Base-by-base conservation (phyloP, 2,329 filamentous ascomycete species). In the Aspergillus ochraceoroseus region DNA sequence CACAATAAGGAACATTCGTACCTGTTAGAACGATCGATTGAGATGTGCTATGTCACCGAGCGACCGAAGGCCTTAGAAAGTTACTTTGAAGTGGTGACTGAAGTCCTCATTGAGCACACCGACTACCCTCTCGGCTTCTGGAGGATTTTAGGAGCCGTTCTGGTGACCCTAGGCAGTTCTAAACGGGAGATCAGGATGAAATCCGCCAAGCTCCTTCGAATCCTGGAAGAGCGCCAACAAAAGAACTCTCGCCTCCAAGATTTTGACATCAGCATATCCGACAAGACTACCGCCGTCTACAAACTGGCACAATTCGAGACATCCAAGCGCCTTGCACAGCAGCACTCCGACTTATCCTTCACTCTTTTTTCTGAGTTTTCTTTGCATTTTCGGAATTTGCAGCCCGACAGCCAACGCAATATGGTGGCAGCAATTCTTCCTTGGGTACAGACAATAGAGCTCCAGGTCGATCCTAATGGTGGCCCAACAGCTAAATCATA, bases 211-310 rank as follows among this genome's bases (percentile, higher is more conserved):
- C 72, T 96, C 20, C 72, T 98, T 8, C 79, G 88, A 27, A 81
- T 80, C 0, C 71, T 96, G 1, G 92, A 96, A 63, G 81, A 88
- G 51, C 79, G 87, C 15, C 85, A 92, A 50, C 79, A 83, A 49
- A 84, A 85, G 51, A 92, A 80, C 49, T 95, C 90, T 1, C 94
- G 94, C 58, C 80, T 98, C 5, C 87, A 95, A 59, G 92, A 98
- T 61, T 94, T 95, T 44, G 92, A 98, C 57, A 96, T 98, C 55
- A 95, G 89, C 61, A 92, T 98, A 43, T 94, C 90, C 0, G 94
- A 98, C 67, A 96, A 95, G 67, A 98, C 94, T 0, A 94, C 94
- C 51, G 89, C 90, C 0, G 90, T 98, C 2, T 98, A 96, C 67
- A 98, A 98, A 67, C 74, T 94, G 30, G 92, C 94, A 0, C 92